Evolutionary conservation across 495 filamentous ascomycete genomes (phyloP), one percentile per base, ranked within the genome.

Genomic region (Aeminium ludgeri): DNA sequence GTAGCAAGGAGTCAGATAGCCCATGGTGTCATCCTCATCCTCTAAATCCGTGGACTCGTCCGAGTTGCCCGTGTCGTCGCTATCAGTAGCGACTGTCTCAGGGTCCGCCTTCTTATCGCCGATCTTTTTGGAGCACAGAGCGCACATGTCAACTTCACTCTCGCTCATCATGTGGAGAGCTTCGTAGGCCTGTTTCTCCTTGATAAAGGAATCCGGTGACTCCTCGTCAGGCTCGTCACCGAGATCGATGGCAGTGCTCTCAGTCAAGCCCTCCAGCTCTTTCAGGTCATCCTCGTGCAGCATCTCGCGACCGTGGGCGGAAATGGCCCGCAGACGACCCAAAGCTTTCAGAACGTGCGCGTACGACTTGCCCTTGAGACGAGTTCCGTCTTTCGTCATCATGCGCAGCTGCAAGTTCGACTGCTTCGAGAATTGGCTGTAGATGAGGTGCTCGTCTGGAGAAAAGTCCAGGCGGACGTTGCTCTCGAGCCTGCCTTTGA

Each of bases 301-400:
- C 20, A 96, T 69, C 42, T 95, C 89, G 51, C 75, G 78, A 6
- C 89, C 89, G 59, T 93, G 84, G 3, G 86, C 89, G 51, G 83
- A 95, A 23, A 95, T 76, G 34, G 86, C 71, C 4, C 89, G 83
- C 7, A 97, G 70, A 30, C 86, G 82, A 53, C 87, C 72, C 60
- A 97, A 94, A 7, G 82, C 79, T 44, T 82, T 83, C 30, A 97
- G 60, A 38, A 96, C 83, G 45, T 91, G 82, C 19, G 86, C 82
- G 55, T 89, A 94, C 39, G 77, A 73, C 34, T 73, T 82, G 16
- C 85, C 86, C 35, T 81, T 80, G 33, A 93, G 67, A 48, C 73
- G 75, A 32, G 2, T 12, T 20, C 67, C 73, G 20, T 69, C 61
- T 33, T 57, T 63, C 0, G 72, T 68, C 10, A 76, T 65, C 10